Evolutionary conservation across 2,329 filamentous ascomycete species (phyloP).

Genomic region (Fusarium odoratissimum): DNA sequence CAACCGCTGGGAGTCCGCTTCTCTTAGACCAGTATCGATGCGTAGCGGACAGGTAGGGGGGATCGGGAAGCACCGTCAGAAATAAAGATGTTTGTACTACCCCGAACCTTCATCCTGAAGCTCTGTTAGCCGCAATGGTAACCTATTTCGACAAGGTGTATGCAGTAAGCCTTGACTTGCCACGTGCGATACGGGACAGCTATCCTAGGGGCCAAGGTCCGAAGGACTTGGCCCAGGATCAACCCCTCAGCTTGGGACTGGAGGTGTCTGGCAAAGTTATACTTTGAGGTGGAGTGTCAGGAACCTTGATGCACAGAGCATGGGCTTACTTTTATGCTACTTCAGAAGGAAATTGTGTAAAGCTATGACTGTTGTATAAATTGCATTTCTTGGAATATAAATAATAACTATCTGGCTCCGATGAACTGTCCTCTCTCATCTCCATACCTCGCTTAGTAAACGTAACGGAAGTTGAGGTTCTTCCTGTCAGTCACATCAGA

Average conservation of each 20-base stretch:
- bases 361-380: neutral
- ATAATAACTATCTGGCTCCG: too few species aligned
- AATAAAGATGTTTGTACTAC: neutral
- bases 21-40: too few species aligned
- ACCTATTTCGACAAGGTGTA: neutral
- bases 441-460: slow-evolving; percentile 35
- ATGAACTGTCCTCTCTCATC: fast-evolving
- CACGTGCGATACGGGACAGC: too few species aligned
- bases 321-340: fast-evolving
- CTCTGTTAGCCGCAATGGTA: neutral
- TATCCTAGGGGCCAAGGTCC: too few species aligned
- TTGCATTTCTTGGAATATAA: fast-evolving
- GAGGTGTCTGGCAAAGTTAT: too few species aligned
- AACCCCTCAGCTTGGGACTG: too few species aligned
- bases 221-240: too few species aligned
- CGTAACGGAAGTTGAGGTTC: slow-evolving; percentile 37
- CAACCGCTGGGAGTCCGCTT: too few species aligned
- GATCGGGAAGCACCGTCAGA: neutral
- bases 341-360: neutral
- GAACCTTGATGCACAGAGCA: too few species aligned
- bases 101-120: fast-evolving
- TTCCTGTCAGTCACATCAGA: slow-evolving; percentile 36
- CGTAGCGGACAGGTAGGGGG: fast-evolving
- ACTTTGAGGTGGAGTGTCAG: too few species aligned
- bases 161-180: fast-evolving